Base-by-base conservation (phyloP, 2,329 filamentous ascomycete species). In the Calonectria naviculata region DNA sequence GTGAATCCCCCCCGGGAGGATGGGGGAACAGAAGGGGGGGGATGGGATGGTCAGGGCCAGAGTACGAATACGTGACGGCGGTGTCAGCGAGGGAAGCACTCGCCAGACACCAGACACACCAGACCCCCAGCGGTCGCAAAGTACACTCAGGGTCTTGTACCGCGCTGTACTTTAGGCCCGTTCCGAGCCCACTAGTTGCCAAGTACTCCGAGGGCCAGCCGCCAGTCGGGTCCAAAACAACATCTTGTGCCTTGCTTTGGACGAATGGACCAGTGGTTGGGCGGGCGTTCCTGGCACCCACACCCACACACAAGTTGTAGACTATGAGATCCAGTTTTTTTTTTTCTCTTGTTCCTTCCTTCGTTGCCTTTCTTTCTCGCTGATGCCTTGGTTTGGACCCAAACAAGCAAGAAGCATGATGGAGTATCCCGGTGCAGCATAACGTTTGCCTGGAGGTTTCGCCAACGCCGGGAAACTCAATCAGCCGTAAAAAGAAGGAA, bases 21-120 rank as follows among this genome's bases (percentile, higher is more conserved):
- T 28, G 47, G 47, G 28, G 24, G 24, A 49, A 5, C 10, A 29
- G 28, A 17, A 19, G 47, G 24, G 19, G 24, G 21, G 34, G 34
- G 34, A 36, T 36, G 34, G 6, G 29, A 49, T 52, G 47, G 58
- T 7, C 68, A 64, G 65, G 65, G 47, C 61, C 68, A 54, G 62
- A 69, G 68, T 70, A 70, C 68, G 68, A 70, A 70, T 70, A 70
- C 68, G 68, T 70, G 26, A 56, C 29, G 60, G 67, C 62, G 67
- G 67, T 61, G 67, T 58, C 67, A 60, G 61, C 65, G 9, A 47
- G 58, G 38, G 36, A 44, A 46, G 49, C 46, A 36, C 62, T 41
- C 62, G 41, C 46, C 15, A 21, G 17, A 21, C 42, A 21, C n/a
- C 42, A 46, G n/a, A 46, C 42, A 46, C 42, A 24, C n/a, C 29